A percentile compares a stretch with the other conserved stretches of the same genome.
These are phyloP conservation scores for Nematodospora anomalae DNA, from an alignment of 1,139 yeast species.

Conservation along the genomic window DNA sequence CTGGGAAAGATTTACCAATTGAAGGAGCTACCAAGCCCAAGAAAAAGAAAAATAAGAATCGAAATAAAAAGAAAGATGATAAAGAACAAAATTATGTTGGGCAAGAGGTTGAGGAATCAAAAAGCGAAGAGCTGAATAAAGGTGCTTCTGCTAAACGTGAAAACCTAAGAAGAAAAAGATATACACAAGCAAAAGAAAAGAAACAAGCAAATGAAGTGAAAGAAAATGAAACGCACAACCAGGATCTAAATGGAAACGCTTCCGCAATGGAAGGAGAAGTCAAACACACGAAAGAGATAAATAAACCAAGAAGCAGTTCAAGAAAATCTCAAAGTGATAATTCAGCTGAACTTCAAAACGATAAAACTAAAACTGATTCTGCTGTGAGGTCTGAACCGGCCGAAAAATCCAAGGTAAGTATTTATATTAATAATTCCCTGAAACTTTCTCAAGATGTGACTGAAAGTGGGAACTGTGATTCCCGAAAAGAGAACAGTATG, in stretches of 20 bases:
- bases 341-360: no score
- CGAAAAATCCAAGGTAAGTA: slow-evolving; percentile 1
- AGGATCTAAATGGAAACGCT: no score
- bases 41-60: not conserved
- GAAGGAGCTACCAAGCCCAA: not conserved
- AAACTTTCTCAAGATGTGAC: not conserved
- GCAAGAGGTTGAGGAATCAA: not conserved
- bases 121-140: not conserved
- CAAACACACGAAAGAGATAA: slow-evolving; percentile 3
- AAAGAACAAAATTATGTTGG: no score
- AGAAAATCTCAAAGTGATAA: not conserved
- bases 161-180: slow-evolving; percentile 3
- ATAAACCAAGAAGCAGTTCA: not conserved
- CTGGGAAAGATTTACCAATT: not conserved
- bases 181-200: slow-evolving; percentile 5
- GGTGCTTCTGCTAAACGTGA: no score
- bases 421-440: not conserved
- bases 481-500: no score
- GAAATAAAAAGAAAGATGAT: not conserved
- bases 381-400: no score
- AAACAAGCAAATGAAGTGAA: not conserved
- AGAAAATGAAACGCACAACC: not conserved
- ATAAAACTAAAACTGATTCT: no score
- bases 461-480: not conserved
- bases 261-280: not conserved